These are phyloP conservation scores for Hygrocybe punicea DNA, from an alignment of 768 basidiomycete genomes.

Conservation along the genomic window DNA sequence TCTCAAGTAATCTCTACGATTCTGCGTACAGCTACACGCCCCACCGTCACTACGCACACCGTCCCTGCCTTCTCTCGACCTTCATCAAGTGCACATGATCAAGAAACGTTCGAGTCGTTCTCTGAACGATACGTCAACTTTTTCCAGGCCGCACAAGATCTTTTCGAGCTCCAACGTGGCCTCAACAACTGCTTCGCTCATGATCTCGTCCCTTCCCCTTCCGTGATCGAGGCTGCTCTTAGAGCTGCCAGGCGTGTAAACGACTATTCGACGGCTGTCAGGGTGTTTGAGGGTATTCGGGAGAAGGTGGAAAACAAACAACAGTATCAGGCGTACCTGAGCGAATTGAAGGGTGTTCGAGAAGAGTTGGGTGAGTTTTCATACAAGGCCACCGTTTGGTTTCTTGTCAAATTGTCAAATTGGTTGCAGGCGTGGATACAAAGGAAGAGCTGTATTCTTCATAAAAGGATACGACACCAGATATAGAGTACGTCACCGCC, in stretches of 20 bases:
- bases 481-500: no score
- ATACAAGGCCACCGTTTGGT: neutral
- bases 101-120: slow-evolving; percentile 93
- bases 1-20: no score
- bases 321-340: slow-evolving; percentile 91
- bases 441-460: slow-evolving; percentile 47
- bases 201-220: slow-evolving; percentile 85
- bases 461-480: slow-evolving; percentile 11
- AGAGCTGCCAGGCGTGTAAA: slow-evolving; percentile 87
- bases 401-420: neutral
- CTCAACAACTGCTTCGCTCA: slow-evolving; percentile 99
- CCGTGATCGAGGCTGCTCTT: slow-evolving; percentile 83
- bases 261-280: slow-evolving; percentile 95
- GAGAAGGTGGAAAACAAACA: slow-evolving; percentile 98
- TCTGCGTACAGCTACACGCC: no score
- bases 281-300: slow-evolving; percentile 92
- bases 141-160: slow-evolving; percentile 89
- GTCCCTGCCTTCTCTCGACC: neutral
- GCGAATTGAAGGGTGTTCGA: slow-evolving; percentile 82
- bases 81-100: slow-evolving; percentile 59
- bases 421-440: slow-evolving; percentile 34
- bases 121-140: slow-evolving; percentile 91
- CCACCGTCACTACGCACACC: no score
- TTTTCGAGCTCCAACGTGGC: slow-evolving; percentile 98
- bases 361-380: slow-evolving; percentile 79